phyloP scores from a whole-genome alignment of 2,329 filamentous ascomycete genomes.

The Pyricularia sp. region DNA sequence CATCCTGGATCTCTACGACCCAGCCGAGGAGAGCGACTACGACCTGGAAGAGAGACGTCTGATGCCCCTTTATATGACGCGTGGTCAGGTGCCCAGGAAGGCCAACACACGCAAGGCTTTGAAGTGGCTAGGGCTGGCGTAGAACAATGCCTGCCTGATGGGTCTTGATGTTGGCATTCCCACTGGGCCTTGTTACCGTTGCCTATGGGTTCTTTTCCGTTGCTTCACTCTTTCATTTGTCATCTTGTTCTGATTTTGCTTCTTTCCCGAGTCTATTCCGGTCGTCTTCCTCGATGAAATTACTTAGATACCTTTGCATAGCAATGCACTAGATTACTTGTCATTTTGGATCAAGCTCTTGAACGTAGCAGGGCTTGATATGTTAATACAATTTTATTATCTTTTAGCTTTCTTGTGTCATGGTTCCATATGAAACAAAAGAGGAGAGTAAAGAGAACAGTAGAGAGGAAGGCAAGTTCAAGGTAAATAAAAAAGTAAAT shows the following conservation, averaged over 20 bases:
- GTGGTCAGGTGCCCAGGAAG: slow-evolving; percentile 9
- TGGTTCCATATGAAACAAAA: too few species aligned
- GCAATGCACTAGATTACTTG: background rate
- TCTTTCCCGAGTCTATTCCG: background rate
- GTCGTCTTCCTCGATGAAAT: background rate
- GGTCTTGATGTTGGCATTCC: background rate
- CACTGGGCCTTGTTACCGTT: background rate
- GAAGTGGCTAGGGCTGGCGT: slow-evolving; percentile 36
- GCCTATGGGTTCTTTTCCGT: background rate
- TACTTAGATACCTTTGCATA: background rate
- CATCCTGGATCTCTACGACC: slow-evolving; percentile 13
- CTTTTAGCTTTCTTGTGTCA: background rate
- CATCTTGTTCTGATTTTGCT: background rate
- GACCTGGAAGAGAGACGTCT: slow-evolving; percentile 36
- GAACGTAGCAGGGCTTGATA: background rate
- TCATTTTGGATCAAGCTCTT: background rate
- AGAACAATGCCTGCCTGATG: background rate
- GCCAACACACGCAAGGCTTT: slow-evolving; percentile 35
- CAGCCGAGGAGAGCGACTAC: slow-evolving; percentile 26
- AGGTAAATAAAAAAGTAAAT: too few species aligned
- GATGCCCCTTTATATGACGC: slow-evolving; percentile 33
- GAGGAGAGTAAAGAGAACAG: too few species aligned
- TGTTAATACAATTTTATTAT: background rate
- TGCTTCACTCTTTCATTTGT: background rate
- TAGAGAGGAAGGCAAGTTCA: too few species aligned